Evolutionary conservation across 306 rosid genomes (phyloP), one percentile per base, ranked within the genome.

Genomic region (Herpetospermum pedunculosum): DNA sequence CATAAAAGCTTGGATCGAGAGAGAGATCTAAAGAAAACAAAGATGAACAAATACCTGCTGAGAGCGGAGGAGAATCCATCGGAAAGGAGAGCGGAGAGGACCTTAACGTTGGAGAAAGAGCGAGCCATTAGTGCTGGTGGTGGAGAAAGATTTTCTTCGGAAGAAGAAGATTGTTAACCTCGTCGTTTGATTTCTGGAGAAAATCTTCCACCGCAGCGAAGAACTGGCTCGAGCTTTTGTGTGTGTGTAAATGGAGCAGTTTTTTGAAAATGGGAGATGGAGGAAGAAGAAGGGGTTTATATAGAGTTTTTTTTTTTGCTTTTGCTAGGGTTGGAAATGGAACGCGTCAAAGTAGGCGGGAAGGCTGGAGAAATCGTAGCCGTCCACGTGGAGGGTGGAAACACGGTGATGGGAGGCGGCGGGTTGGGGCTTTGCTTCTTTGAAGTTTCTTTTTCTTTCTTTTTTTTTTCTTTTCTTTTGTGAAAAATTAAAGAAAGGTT

Each of bases 81-180:
- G 12, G 67, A 71, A 44, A 87, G 72, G 67, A 85, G 81, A 80
- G 84, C 50, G 58, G 95, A 84, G 75, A 91, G n/a, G 53, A 58
- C 2, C 84, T 88, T 94, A 58, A 74, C 83, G 86, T 63, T 85
- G 69, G 88, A 73, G 91, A 90, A 85, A 86, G 97, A 86, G 65
- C 84, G 96, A 87, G 97, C 87, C 98, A 93, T 85, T 78, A 64
- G 52, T 40, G 47, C 29, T 62, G 69, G 65, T 53, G 32, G 55
- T 18, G 77, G 30, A 57, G 70, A 73, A 38, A 53, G 48, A 8
- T 37, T 54, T 50, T 47, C 41, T 26, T 67, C 32, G 9, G 48
- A 41, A 43, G 14, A 41, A 43, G 14, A 46, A 53, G 60, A 57
- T 35, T 63, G 29, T n/a, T 63, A 48, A 48, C 11, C 46, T 11